Evolutionary conservation across 176 grass and related monocot genomes (phyloP).

Genomic region (Poa pratensis): DNA sequence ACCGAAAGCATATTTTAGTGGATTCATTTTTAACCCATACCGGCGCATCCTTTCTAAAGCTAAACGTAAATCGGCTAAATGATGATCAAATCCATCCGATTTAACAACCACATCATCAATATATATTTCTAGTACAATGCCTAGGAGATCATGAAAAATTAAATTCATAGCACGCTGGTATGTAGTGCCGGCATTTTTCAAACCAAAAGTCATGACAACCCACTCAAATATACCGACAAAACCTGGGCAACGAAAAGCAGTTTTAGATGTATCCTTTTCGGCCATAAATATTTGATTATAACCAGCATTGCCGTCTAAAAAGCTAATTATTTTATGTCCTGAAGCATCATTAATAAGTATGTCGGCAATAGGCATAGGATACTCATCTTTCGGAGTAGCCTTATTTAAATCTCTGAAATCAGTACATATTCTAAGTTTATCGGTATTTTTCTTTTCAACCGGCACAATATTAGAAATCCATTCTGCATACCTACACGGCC

Average conservation of each 20-base stretch:
- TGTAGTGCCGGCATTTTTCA: not conserved
- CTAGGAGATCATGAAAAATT: constrained; percentile 1
- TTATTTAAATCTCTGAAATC: too few species aligned
- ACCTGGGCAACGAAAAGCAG: not conserved
- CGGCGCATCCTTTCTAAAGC: not conserved
- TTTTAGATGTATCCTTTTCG: not conserved
- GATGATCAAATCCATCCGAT: not conserved
- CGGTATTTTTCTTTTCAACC: too few species aligned
- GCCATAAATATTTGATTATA: constrained; percentile 18
- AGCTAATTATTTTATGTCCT: not conserved
- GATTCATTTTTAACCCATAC: constrained; percentile 31
- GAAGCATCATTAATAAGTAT: not conserved
- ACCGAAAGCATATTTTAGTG: constrained; percentile 1
- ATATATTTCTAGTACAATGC: constrained; percentile 1
- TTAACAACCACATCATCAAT: constrained; percentile 19
- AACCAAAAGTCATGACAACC: constrained; percentile 7
- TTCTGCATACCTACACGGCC: too few species aligned
- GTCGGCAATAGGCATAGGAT: constrained; percentile 15
- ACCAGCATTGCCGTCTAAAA: not conserved
- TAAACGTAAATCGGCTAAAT: constrained; percentile 5
- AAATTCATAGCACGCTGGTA: constrained; percentile 23
- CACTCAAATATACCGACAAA: constrained; percentile 18
- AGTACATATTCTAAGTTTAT: too few species aligned
- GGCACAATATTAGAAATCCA: too few species aligned
- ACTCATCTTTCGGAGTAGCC: not conserved